phyloP scores from a whole-genome alignment of 2,329 filamentous ascomycete genomes.

The Colletotrichum lupini region DNA sequence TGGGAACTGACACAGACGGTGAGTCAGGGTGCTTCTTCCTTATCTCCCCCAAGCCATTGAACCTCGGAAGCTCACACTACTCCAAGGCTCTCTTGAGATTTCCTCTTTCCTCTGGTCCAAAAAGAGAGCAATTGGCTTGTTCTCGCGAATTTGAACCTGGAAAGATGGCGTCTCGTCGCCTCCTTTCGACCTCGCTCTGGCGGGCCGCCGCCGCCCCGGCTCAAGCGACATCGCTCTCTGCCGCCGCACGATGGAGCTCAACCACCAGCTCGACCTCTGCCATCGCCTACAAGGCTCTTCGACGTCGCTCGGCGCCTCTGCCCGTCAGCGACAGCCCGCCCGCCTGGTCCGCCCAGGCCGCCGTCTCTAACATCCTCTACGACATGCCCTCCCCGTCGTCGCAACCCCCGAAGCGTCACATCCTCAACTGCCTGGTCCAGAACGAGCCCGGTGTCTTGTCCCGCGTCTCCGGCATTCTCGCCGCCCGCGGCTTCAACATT shows the following conservation, averaged over 20 bases:
- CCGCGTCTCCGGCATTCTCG: slow-evolving; percentile 94
- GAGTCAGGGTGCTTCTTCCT: slow-evolving; percentile 26
- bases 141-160: slow-evolving; percentile 34
- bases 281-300: slow-evolving; percentile 96
- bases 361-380: slow-evolving; percentile 98
- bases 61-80: slow-evolving; percentile 16
- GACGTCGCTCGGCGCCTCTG: slow-evolving; percentile 86
- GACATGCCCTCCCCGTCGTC: slow-evolving; percentile 90
- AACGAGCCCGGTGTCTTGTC: slow-evolving; percentile 98
- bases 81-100: slow-evolving; percentile 20
- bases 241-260: slow-evolving; percentile 43
- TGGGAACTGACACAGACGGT: slow-evolving; percentile 32
- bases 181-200: slow-evolving; percentile 53
- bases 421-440: slow-evolving; percentile 98
- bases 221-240: slow-evolving; percentile 37
- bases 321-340: slow-evolving; percentile 81
- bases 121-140: slow-evolving; percentile 33
- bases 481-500: slow-evolving; percentile 98
- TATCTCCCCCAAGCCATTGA: slow-evolving; percentile 24
- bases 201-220: slow-evolving; percentile 44
- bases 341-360: slow-evolving; percentile 90
- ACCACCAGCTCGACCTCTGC: slow-evolving; percentile 86
- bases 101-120: slow-evolving; percentile 32
- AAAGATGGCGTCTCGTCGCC: slow-evolving; percentile 58
- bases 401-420: slow-evolving; percentile 89